Evolutionary conservation across 768 basidiomycete species (phyloP).

Genomic region (Termitomyces sp.): DNA sequence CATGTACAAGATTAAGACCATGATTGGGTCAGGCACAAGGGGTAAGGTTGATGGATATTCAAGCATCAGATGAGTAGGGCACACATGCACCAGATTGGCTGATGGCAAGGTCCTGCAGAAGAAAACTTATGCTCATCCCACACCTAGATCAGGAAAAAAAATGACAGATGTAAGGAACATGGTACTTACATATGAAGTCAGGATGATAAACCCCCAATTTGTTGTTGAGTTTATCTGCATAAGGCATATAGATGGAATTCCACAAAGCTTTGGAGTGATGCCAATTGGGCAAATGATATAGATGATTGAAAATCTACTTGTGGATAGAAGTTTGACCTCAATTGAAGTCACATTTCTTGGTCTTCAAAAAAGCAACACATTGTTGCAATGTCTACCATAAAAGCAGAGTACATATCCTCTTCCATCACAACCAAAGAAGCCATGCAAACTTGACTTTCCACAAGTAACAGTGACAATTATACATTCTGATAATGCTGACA

Average conservation of each 20-base stretch:
- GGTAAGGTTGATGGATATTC: conserved; percentile 2
- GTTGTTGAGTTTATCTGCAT: conserved; percentile 82
- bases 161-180: conserved; percentile 24
- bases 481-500: too few species aligned
- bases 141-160: conserved; percentile 26
- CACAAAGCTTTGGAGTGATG: conserved; percentile 66
- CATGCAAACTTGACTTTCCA: too few species aligned
- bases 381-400: too few species aligned
- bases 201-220: conserved; percentile 88
- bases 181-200: conserved; percentile 83
- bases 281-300: too few species aligned
- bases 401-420: too few species aligned
- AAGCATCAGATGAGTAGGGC: conserved; percentile 25
- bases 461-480: too few species aligned
- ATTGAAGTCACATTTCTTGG: too few species aligned
- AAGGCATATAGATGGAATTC: conserved; percentile 85
- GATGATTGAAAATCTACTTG: too few species aligned
- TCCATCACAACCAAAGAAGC: too few species aligned
- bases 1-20: conserved; percentile 7
- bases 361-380: too few species aligned
- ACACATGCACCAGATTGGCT: conserved; percentile 21
- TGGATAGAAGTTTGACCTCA: too few species aligned
- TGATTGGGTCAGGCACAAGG: not conserved
- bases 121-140: conserved; percentile 4
- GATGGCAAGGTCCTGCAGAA: conserved; percentile 10